Percentiles rank a stretch among this genome's conserved stretches.
Conservation (phyloP, 2,329 filamentous ascomycete genomes). For the Fusarium pseudonygamai region DNA sequence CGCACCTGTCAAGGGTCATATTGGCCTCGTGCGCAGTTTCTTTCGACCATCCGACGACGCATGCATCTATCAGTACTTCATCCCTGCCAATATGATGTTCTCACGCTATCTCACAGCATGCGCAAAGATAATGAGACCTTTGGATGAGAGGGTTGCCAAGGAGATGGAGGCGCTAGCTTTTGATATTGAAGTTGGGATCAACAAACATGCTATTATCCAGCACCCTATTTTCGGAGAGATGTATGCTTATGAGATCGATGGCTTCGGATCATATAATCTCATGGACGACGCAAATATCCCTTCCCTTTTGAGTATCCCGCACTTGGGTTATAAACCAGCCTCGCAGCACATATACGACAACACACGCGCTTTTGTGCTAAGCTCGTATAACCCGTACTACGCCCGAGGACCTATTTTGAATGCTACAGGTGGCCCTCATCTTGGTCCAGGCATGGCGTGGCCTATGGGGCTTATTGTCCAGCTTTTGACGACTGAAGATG, state of each 20-base stretch:
- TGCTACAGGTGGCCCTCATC: slow-evolving; percentile 62
- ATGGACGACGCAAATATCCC: slow-evolving; percentile 75
- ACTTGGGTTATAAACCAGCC: slow-evolving; percentile 66
- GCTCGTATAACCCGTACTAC: slow-evolving; percentile 78
- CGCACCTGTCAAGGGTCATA: slow-evolving; percentile 81
- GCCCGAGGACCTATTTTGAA: slow-evolving; percentile 63
- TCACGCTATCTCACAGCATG: slow-evolving; percentile 66
- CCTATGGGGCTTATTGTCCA: slow-evolving; percentile 86
- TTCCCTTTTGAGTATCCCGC: slow-evolving; percentile 67
- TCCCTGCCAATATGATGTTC: slow-evolving; percentile 91
- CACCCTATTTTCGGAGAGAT: slow-evolving; percentile 71
- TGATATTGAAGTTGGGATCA: slow-evolving; percentile 71
- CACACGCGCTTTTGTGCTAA: slow-evolving; percentile 79
- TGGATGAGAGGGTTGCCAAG: slow-evolving; percentile 61
- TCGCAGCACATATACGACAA: slow-evolving; percentile 74
- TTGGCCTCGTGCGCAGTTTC: slow-evolving; percentile 84
- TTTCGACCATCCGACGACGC: slow-evolving; percentile 93
- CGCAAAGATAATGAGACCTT: slow-evolving; percentile 55
- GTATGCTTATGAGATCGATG: slow-evolving; percentile 76
- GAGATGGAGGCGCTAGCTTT: slow-evolving; percentile 67
- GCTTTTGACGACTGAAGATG: slow-evolving; percentile 79
- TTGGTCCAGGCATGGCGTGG: slow-evolving; percentile 78
- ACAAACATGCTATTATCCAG: slow-evolving; percentile 71
- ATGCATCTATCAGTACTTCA: slow-evolving; percentile 84
- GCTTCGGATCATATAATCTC: slow-evolving; percentile 67